Base-by-base conservation (phyloP, 2,329 filamentous ascomycete species). In the Monilinia fructicola region DNA sequence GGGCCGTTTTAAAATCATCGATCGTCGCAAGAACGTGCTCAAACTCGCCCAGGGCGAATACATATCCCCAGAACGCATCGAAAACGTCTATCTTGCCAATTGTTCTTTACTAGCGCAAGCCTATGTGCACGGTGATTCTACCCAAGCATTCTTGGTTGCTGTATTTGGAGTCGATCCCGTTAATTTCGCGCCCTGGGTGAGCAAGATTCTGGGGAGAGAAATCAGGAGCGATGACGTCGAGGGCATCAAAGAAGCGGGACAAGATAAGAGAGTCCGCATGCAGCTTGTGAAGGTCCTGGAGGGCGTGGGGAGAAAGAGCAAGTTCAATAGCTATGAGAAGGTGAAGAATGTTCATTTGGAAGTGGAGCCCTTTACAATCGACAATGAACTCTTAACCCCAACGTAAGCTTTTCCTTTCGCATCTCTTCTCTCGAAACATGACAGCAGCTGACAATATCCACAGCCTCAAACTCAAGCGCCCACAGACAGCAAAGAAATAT, bases 31-130 rank as follows among this genome's bases (percentile, higher is more conserved):
- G 90, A 98, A 98, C 79, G 92, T 99, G n/a, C 87, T 99, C 76
- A 99, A 99, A 85, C 87, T 99, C 66, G 89, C 94, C 0, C 95
- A 99, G 79, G 95, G 95, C 78, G 95, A 99, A 81, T 99, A 99
- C 80, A 92, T 99, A 74, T 97, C 93, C 1, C 95, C 95, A 18
- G 95, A 99, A 81, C 91, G 93, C 67, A 92, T 99, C 76, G 95
- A 99, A 82, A 97, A 97, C 77, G 90, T 97, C 46, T 96, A 93
- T 78, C 83, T 96, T 69, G 92, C 90, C 70, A 93, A 90, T 79
- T 88, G 88, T 69, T 89, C 86, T 71, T 88, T 93, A 72, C 81
- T 98, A 35, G 85, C 88, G 28, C 90, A 90, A 75, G 93, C 89
- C 3, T 97, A 92, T 76, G 91, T 98, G 35, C 94, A 99, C 79